Percentiles rank a stretch among this genome's conserved stretches.
Evolutionary conservation across 495 filamentous ascomycete species (phyloP).

Genomic region (Cetradonia linearis): DNA sequence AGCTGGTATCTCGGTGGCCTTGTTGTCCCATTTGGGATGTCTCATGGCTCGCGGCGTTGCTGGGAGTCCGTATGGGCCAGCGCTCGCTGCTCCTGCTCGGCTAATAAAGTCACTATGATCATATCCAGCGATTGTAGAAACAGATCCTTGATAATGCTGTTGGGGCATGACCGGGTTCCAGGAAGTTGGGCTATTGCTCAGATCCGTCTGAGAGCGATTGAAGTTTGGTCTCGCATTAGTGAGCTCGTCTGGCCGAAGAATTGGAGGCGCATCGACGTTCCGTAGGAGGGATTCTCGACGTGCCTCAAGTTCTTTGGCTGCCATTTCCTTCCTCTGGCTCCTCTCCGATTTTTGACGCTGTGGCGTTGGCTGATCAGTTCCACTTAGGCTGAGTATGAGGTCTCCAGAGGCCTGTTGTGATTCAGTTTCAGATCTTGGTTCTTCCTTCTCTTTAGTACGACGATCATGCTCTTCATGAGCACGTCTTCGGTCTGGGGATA

Average conservation of each 20-base stretch:
- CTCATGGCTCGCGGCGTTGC: constrained; percentile 81
- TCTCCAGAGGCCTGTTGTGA: constrained; percentile 19
- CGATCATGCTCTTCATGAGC: constrained; percentile 28
- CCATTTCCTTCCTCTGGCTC: constrained; percentile 59
- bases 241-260: constrained; percentile 64
- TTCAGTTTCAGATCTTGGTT: constrained; percentile 23
- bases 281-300: constrained; percentile 71
- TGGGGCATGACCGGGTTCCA: constrained; percentile 20
- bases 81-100: constrained; percentile 23
- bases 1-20: constrained; percentile 48
- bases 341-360: constrained; percentile 32
- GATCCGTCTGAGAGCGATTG: constrained; percentile 30
- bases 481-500: constrained; percentile 39
- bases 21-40: constrained; percentile 57
- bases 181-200: constrained; percentile 28
- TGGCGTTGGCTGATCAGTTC: constrained; percentile 4
- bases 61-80: constrained; percentile 55
- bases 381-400: constrained; percentile 16
- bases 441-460: constrained; percentile 36
- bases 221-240: constrained; percentile 27
- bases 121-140: constrained; percentile 14
- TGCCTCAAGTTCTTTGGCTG: constrained; percentile 78
- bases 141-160: constrained; percentile 15
- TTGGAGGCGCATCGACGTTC: constrained; percentile 66
- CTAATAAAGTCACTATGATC: constrained; percentile 15